phyloP scores from a whole-genome alignment of 2,329 filamentous ascomycete genomes.

The Tolypocladium ophioglossoides region DNA sequence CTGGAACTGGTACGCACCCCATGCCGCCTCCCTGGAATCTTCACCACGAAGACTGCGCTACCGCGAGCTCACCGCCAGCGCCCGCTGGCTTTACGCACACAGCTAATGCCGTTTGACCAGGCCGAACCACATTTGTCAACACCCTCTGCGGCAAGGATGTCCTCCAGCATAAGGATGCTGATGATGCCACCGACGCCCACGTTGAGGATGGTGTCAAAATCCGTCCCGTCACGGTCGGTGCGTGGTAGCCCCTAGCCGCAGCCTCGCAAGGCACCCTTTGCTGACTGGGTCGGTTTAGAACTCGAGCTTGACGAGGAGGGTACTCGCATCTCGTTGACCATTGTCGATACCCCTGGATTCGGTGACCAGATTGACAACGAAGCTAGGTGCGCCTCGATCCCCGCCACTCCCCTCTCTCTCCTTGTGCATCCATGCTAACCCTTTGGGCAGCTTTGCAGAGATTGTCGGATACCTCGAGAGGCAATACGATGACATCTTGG shows the following conservation, averaged over 20 bases:
- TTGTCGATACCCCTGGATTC: conserved; percentile 96
- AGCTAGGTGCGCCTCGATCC: conserved; percentile 56
- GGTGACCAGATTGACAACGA: conserved; percentile 99
- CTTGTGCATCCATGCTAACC: neutral
- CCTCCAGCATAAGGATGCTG: conserved; percentile 80
- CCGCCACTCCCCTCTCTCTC: neutral
- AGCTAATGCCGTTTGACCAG: conserved; percentile 30
- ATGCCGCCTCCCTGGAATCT: neutral
- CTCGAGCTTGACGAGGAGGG: conserved; percentile 96
- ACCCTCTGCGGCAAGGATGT: conserved; percentile 95
- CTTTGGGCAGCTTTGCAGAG: conserved; percentile 69
- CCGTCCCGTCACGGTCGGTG: conserved; percentile 96
- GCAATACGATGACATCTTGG: conserved; percentile 98
- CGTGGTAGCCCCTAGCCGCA: conserved; percentile 4
- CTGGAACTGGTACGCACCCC: conserved; percentile 71
- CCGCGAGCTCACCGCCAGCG: neutral
- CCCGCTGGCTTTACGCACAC: neutral
- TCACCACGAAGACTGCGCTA: neutral
- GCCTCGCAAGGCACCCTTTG: neutral
- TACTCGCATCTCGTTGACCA: conserved; percentile 93
- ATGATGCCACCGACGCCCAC: conserved; percentile 81
- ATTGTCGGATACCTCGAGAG: conserved; percentile 97
- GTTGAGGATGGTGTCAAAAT: conserved; percentile 96
- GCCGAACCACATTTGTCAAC: conserved; percentile 98
- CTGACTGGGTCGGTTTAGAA: conserved; percentile 40